Conservation (phyloP, 2,329 filamentous ascomycete species). For the Talaromyces islandicus region DNA sequence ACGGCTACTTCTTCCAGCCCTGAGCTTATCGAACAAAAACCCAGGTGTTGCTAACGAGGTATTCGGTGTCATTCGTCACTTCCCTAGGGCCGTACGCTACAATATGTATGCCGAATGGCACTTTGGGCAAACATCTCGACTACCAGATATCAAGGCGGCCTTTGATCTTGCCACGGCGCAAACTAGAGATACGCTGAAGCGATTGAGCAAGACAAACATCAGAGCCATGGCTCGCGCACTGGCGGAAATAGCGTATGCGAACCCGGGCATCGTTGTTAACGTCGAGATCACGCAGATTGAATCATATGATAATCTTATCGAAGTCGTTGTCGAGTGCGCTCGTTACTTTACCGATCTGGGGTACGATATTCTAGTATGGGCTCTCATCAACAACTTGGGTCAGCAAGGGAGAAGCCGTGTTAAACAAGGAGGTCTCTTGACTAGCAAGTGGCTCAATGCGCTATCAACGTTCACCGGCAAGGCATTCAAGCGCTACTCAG, state of each 20-base stretch:
- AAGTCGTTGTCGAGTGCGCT: conserved; percentile 89
- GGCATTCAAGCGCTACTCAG: conserved; percentile 78
- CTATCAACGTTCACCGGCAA: conserved; percentile 86
- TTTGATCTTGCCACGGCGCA: conserved; percentile 72
- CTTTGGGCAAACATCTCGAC: conserved; percentile 66
- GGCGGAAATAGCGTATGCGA: conserved; percentile 86
- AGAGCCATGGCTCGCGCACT: conserved; percentile 79
- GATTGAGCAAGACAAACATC: conserved; percentile 81
- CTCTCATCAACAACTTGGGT: conserved; percentile 67
- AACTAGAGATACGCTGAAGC: conserved; percentile 80
- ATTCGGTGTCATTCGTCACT: conserved; percentile 74
- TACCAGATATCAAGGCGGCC: conserved; percentile 70
- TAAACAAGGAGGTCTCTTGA: conserved; percentile 64
- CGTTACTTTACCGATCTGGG: conserved; percentile 89
- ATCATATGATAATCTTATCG: conserved; percentile 88
- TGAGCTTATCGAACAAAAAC: conserved; percentile 82
- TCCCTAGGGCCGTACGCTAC: conserved; percentile 71
- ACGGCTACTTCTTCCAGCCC: conserved; percentile 75
- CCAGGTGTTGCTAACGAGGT: conserved; percentile 79
- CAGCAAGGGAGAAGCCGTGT: conserved; percentile 53
- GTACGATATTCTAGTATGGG: conserved; percentile 92
- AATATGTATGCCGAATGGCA: conserved; percentile 93
- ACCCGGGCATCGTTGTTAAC: conserved; percentile 85
- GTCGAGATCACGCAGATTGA: conserved; percentile 88
- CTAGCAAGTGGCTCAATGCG: conserved; percentile 87